Conservation (phyloP, 2,329 filamentous ascomycete species). For the Cryphonectria japonica region DNA sequence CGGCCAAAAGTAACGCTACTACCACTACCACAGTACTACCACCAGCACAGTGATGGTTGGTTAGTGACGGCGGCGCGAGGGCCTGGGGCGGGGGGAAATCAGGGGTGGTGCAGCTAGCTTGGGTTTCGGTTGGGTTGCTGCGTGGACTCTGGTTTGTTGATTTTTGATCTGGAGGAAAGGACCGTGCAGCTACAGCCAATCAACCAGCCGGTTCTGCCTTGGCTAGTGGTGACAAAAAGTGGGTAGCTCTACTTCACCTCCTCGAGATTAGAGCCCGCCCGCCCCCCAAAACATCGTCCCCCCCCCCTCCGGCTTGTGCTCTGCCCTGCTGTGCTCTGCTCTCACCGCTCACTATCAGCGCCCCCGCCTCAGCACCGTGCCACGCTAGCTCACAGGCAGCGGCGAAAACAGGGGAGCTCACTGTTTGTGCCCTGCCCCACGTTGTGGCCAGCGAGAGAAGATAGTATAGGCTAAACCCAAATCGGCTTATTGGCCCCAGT, state of each 20-base stretch:
- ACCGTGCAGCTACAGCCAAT: constrained; percentile 8
- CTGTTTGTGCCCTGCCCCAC: too few species aligned
- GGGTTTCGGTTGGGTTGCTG: neutral
- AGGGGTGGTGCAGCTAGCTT: neutral
- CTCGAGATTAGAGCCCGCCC: neutral
- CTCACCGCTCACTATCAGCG: neutral
- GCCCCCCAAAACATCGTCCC: too few species aligned
- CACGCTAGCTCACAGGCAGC: too few species aligned
- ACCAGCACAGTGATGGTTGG: neutral
- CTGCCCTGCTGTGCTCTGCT: too few species aligned
- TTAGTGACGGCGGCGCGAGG: neutral
- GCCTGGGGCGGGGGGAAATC: neutral
- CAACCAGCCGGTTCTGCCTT: neutral
- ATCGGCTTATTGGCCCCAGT: neutral
- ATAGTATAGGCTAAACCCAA: neutral
- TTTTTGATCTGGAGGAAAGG: constrained; percentile 24
- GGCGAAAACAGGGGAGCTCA: neutral
- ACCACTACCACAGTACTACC: neutral
- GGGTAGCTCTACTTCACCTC: neutral
- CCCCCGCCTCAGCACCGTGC: neutral
- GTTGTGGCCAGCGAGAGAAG: neutral
- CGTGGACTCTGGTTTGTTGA: constrained; percentile 26
- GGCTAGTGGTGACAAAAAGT: neutral
- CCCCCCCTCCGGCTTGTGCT: too few species aligned
- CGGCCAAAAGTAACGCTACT: constrained; percentile 3